Percentiles rank a stretch among this genome's conserved stretches.
phyloP scores from a whole-genome alignment of 2,329 filamentous ascomycete species.

The Beauveria varroae region DNA sequence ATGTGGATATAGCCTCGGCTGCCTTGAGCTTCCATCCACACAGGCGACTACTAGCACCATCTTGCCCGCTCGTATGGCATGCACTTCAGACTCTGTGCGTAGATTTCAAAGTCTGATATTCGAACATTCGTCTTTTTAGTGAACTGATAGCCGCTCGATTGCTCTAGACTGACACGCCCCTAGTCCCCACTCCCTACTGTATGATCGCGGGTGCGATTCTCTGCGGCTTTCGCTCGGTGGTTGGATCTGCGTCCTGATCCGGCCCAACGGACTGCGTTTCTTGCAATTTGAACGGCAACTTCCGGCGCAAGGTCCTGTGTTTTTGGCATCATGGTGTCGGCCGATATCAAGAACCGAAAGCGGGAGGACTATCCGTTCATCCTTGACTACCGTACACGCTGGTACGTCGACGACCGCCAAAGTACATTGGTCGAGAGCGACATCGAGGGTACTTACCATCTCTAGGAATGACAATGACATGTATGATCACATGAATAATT shows the following conservation, averaged over 20 bases:
- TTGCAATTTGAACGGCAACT: not conserved
- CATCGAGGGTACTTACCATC: not conserved
- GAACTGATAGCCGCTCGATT: not conserved
- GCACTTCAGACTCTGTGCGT: not conserved
- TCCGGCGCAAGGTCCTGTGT: no score
- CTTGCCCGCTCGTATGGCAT: not conserved
- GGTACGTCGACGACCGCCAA: conserved; percentile 41
- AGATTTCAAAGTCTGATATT: not conserved
- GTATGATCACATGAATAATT: conserved; percentile 92
- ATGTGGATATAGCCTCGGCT: conserved; percentile 3
- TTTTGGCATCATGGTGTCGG: conserved; percentile 6
- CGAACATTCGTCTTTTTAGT: not conserved
- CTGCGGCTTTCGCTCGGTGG: not conserved
- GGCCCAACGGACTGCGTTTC: not conserved
- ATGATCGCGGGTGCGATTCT: not conserved
- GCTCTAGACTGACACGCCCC: not conserved
- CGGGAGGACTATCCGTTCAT: conserved; percentile 70
- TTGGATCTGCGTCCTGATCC: not conserved
- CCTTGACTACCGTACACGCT: conserved; percentile 79
- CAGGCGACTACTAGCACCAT: not conserved
- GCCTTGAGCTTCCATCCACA: not conserved
- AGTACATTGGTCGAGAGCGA: conserved; percentile 10
- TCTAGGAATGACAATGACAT: conserved; percentile 85
- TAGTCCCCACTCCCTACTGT: not conserved
- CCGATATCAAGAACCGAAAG: conserved; percentile 50